Conservation (phyloP, 257 asterid species). For the Solanum clarkiae region DNA sequence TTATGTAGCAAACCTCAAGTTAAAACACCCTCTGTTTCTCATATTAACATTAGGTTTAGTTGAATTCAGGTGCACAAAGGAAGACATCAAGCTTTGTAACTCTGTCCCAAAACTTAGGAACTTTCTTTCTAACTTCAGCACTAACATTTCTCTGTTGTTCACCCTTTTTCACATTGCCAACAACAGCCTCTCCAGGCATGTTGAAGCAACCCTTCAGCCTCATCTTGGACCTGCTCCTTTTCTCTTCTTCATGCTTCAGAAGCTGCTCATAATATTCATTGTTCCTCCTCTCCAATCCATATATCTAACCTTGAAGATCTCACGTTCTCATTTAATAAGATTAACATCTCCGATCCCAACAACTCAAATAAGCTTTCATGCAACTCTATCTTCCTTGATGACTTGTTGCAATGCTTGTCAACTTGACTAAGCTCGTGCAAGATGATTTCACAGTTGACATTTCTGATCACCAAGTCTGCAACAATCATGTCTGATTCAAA, state of each 20-base stretch:
- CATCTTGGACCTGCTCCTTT: slow-evolving; percentile 11
- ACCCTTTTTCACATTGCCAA: slow-evolving; percentile 15
- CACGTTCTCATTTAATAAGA: slow-evolving; percentile 17
- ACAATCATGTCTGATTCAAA: slow-evolving; percentile 41
- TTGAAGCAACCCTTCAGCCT: slow-evolving; percentile 39
- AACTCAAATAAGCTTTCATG: slow-evolving; percentile 37
- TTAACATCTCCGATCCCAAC: slow-evolving; percentile 69
- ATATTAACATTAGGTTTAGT: slow-evolving; percentile 17
- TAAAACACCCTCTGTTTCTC: neutral
- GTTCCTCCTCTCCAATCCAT: slow-evolving; percentile 74
- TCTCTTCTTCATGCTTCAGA: slow-evolving; percentile 33
- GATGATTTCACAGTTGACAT: slow-evolving; percentile 49
- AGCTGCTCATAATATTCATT: slow-evolving; percentile 64
- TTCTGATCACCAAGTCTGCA: slow-evolving; percentile 61
- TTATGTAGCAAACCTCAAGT: neutral
- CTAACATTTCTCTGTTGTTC: neutral
- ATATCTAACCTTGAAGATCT: slow-evolving; percentile 81
- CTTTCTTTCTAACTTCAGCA: slow-evolving; percentile 2
- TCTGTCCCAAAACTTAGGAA: slow-evolving; percentile 48
- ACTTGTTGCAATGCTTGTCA: slow-evolving; percentile 45
- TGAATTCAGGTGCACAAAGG: slow-evolving; percentile 35
- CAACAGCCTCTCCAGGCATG: slow-evolving; percentile 7
- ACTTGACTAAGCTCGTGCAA: slow-evolving; percentile 35
- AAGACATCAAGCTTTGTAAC: slow-evolving; percentile 64
- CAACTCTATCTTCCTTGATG: slow-evolving; percentile 36